Evolutionary conservation across 805 yeast genomes (phyloP), one percentile per base, ranked within the genome.

Genomic region (Limtongia smithiae): DNA sequence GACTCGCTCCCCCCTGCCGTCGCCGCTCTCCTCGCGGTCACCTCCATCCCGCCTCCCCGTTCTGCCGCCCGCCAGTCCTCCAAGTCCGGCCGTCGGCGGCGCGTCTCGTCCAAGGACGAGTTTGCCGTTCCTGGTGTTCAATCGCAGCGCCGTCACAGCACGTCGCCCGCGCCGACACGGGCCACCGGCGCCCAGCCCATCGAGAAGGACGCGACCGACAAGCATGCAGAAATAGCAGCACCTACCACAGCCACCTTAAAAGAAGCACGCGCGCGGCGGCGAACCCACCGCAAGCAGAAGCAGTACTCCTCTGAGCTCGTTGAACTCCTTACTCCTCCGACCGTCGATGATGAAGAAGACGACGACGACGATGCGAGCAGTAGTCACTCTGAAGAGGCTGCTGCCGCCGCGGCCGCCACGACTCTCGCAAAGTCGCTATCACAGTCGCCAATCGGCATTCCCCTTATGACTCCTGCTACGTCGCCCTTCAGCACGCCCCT

Each of bases 21-120:
- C 41, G 58, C 58, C 8, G 58, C 58, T 15, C 45, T 54, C n/a
- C 52, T 54, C 34, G 58, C 58, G 8, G 58, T 54, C 48, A 54
- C 58, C 41, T 45, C 58, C 34, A 54, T 54, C 31, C 58, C 58
- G 15, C 55, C 44, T 3, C 58, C 51, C 3, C 11, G 38, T 22
- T 21, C 41, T 20, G 31, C 46, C 32, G 17, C 41, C 17, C 33
- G 27, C 21, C 31, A 28, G 7, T 24, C 27, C 32, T 20, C 33
- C 17, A 30, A 14, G 22, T 18, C 15, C 36, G 37, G 8, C 36
- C 3, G 8, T 22, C 15, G 14, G 27, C 35, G 14, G 25, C 27
- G 22, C 24, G 4, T 22, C 9, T 24, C 41, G 41, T 7, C 41
- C 45, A 17, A 30, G 4, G 31, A 35, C 48, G 9, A 33, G 34